Conservation (phyloP, 73 alveolate species). For the Paramecium octaurelia region DNA sequence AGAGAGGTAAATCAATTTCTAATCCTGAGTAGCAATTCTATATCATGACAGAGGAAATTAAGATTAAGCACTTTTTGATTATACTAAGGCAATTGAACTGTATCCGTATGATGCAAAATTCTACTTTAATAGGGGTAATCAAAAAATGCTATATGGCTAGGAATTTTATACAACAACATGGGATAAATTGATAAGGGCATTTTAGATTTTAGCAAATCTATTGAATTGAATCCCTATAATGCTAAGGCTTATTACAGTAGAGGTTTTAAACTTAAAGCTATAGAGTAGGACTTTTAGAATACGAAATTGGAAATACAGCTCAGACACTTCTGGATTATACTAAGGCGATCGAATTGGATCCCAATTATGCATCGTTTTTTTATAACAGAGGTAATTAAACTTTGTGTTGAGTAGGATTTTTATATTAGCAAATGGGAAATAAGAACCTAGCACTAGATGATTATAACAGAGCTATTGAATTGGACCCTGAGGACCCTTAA, state of each 20-base stretch:
- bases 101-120: too few relatives aligned
- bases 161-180: too few relatives aligned
- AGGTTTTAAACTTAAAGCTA: background rate
- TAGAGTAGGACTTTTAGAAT: background rate
- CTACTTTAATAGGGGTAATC: too few relatives aligned
- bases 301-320: background rate
- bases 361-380: background rate
- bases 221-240: background rate
- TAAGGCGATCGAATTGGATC: background rate
- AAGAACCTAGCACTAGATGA: background rate
- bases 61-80: background rate
- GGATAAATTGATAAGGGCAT: too few relatives aligned
- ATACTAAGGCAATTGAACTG: background rate
- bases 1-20: background rate
- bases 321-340: background rate
- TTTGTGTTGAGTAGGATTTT: background rate
- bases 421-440: background rate
- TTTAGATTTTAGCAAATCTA: too few relatives aligned
- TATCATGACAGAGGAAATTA: background rate
- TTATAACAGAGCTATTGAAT: too few relatives aligned
- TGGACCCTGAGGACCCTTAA: too few relatives aligned
- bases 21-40: background rate
- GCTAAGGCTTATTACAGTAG: background rate
- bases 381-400: background rate
- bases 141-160: too few relatives aligned